Percentiles rank a stretch among this genome's conserved stretches.
Evolutionary conservation across 768 basidiomycete species (phyloP).

Genomic region (Boletus coccyginus): DNA sequence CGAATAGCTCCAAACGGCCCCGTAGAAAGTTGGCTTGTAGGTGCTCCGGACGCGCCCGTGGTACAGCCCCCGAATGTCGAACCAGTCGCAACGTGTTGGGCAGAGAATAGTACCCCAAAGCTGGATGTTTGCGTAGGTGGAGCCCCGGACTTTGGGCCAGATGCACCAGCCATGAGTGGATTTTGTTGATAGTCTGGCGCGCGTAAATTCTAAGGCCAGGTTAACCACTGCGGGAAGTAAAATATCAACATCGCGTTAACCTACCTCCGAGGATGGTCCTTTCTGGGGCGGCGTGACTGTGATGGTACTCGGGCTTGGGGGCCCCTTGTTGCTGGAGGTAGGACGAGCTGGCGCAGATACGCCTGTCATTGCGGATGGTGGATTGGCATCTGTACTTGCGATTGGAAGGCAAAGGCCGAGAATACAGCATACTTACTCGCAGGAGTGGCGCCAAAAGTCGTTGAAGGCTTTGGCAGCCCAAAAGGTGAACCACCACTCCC

Average conservation of each 20-base stretch:
- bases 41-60: conserved; percentile 15
- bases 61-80: conserved; percentile 27
- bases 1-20: conserved; percentile 28
- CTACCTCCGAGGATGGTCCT: conserved; percentile 73
- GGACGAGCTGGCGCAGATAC: conserved; percentile 62
- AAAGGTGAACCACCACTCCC: conserved; percentile 49
- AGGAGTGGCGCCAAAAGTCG: conserved; percentile 7
- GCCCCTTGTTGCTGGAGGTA: conserved; percentile 63
- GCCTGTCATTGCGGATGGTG: conserved; percentile 62
- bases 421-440: conserved; percentile 18
- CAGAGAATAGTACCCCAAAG: conserved; percentile 19
- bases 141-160: conserved; percentile 43
- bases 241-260: conserved; percentile 14
- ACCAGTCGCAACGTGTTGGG: conserved; percentile 21
- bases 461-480: conserved; percentile 49
- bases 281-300: conserved; percentile 77
- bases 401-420: conserved; percentile 6
- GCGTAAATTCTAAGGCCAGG: conserved; percentile 56
- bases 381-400: conserved; percentile 35
- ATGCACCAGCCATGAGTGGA: conserved; percentile 64
- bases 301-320: conserved; percentile 42
- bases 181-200: conserved; percentile 73
- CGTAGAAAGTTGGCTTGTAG: conserved; percentile 20
- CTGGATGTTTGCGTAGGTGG: conserved; percentile 17
- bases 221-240: not conserved